These are phyloP conservation scores for Daedaleopsis sinensis DNA, from an alignment of 768 basidiomycete species.

Conservation along the genomic window DNA sequence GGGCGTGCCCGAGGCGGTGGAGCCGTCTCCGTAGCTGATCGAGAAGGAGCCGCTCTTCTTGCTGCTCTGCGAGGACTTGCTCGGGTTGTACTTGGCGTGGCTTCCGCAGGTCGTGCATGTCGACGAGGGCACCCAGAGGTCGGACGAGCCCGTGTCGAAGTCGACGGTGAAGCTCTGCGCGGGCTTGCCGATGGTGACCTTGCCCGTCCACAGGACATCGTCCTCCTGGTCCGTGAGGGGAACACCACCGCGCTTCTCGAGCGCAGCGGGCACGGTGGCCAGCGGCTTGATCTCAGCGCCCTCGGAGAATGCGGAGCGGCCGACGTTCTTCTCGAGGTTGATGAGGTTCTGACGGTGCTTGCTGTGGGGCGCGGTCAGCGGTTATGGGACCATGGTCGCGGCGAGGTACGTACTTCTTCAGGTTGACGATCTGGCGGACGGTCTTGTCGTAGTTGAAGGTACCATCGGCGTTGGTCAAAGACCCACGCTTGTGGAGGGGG, in stretches of 20 bases:
- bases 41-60: conserved; percentile 21
- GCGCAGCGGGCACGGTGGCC: conserved; percentile 14
- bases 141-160: conserved; percentile 46
- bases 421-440: conserved; percentile 11
- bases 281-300: conserved; percentile 34
- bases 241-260: conserved; percentile 20
- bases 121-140: conserved; percentile 26
- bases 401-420: conserved; percentile 19
- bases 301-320: conserved; percentile 17
- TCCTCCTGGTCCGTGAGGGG: conserved; percentile 27
- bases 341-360: conserved; percentile 28
- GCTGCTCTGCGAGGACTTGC: conserved; percentile 14
- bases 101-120: conserved; percentile 17
- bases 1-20: conserved; percentile 16
- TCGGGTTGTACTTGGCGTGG: conserved; percentile 14
- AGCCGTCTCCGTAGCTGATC: conserved; percentile 24
- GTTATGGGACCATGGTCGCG: not conserved
- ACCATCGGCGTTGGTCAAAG: conserved; percentile 23
- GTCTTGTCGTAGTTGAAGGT: conserved; percentile 22
- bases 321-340: conserved; percentile 17
- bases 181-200: conserved; percentile 42
- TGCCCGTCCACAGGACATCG: conserved; percentile 36
- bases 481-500: conserved; percentile 20
- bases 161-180: conserved; percentile 39
- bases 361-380: conserved; percentile 6